Evolutionary conservation across 345 rosid genomes (phyloP), one percentile per base, ranked within the genome.

Genomic region (Aegle marmelos): DNA sequence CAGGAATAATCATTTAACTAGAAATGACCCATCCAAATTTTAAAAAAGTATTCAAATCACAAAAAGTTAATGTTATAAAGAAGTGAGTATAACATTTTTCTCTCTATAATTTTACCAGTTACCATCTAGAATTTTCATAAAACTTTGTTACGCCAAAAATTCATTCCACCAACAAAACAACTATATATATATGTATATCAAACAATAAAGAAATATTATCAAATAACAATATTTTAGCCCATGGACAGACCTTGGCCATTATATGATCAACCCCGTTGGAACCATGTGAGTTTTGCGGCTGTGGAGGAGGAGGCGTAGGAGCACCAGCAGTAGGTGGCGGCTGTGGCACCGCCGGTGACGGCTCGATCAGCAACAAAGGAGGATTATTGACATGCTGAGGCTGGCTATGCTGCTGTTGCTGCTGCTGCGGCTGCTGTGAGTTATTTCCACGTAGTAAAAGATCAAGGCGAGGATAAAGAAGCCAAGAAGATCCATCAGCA

Each of bases 401-500:
- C 50, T 17, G 57, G 22, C 22, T 53, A 1, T 53, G 41, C 41
- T 37, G 41, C 10, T 37, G 41, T 2, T 53, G 56, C 1, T 28
- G 79, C 45, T 63, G 89, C 0, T 37, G 84, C 9, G 63, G 85
- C 9, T 73, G 88, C 17, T 62, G 82, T n/a, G 80, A 0, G 78
- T 57, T 41, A 68, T 50, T 86, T 61, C 99, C 98, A 2, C 99
- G 97, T 34, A 95, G 85, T 74, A 95, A 84, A 79, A 82, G 90
- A 79, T 93, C 95, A 30, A 95, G 98, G 7, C 99, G 93, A 6
- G 89, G 82, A 72, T 93, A 93, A 22, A 95, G 82, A 58, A 98
- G 99, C 99, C 99, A 93, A 4, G 97, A 89, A 9, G 99, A 93
- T 58, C 87, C 87, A 33, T 93, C 97, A 2, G 89, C 85, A 25